Base-by-base conservation (phyloP, 805 yeast species). In the Metschnikowia arizonensis region DNA sequence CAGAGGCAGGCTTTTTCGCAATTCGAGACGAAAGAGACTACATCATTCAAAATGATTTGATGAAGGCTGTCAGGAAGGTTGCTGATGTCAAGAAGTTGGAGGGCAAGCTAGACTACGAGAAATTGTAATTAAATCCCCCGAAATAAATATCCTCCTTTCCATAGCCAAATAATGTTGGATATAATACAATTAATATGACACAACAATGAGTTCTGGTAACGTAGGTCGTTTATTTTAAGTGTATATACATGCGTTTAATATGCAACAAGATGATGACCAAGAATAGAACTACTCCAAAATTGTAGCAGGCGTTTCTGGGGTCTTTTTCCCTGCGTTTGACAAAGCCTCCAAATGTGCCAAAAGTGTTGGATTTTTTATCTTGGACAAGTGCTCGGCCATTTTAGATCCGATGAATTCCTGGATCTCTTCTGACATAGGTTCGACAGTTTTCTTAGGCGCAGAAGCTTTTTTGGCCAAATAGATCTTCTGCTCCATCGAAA, bases 1-100 rank as follows among this genome's bases (percentile, higher is more conserved):
- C 99, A n/a, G 99, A 91, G 72, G 97, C 97, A 23, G 99, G 99
- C 2, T 93, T 93, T 71, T 88, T 90, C 57, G 98, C 99, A 44
- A 93, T 93, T 57, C 81, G 99, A 70, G 97, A 93, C 61, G 99
- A 93, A 63, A 82, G 99, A 60, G 97, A 91, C 64, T 88, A 88
- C 69, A 88, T 93, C 57, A 65, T 88, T 43, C 99, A 93, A 65
- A 83, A 85, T 58, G 99, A 93, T 72, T 65, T 93, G 67, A 85
- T 93, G 91, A 93, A 93, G 68, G 99, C 99, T 14, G 98, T 89
- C 36, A 81, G 99, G 68, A 93, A 93, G 73, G 97, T 93, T 49
- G 90, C 91, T 18, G 99, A 93, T 65, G 84, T 88, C 44, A 93
- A 93, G 84, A 93, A 93, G 69, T 78, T 93, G 66, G 99, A 93